Percentiles rank a stretch among this genome's conserved stretches.
Evolutionary conservation across 2,329 filamentous ascomycete species (phyloP).

Genomic region (Pseudogymnoascus sp.): DNA sequence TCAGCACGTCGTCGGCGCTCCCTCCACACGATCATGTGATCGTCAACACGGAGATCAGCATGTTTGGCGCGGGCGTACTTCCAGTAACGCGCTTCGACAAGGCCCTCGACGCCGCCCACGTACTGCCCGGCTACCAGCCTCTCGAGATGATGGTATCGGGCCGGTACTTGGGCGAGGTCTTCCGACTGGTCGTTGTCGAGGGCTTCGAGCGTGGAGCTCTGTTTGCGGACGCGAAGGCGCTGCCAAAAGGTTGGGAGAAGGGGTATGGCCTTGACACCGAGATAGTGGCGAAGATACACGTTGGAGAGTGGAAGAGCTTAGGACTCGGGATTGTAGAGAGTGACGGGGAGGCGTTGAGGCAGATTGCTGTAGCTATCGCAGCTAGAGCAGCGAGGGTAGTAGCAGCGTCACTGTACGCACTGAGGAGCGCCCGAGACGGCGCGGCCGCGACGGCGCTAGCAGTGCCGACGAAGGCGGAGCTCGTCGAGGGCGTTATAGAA

Average conservation of each 20-base stretch:
- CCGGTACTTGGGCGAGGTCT: constrained; percentile 59
- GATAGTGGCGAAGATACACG: constrained; percentile 40
- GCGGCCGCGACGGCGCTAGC: background rate
- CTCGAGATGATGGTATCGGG: constrained; percentile 56
- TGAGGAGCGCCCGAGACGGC: background rate
- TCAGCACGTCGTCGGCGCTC: background rate
- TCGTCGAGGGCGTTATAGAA: constrained; percentile 13
- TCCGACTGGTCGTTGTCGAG: constrained; percentile 49
- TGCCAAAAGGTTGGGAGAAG: constrained; percentile 44
- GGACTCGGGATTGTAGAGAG: background rate
- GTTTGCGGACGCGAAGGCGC: constrained; percentile 48
- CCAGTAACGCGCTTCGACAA: constrained; percentile 55
- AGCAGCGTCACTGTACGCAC: background rate
- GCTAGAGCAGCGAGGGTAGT: background rate
- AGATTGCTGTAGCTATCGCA: background rate
- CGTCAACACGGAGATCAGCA: constrained; percentile 59
- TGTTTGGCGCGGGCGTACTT: constrained; percentile 54
- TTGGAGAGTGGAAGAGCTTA: constrained; percentile 22
- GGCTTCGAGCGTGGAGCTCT: constrained; percentile 46
- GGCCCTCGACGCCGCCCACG: constrained; percentile 42
- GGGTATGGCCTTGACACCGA: constrained; percentile 54
- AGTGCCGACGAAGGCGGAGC: constrained; percentile 42
- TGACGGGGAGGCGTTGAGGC: background rate
- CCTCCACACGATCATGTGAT: constrained; percentile 48
- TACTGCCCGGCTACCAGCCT: constrained; percentile 52